Evolutionary conservation across 2,329 filamentous ascomycete species (phyloP), one percentile per base, ranked within the genome.

Genomic region (Tolypocladium guangdongense): DNA sequence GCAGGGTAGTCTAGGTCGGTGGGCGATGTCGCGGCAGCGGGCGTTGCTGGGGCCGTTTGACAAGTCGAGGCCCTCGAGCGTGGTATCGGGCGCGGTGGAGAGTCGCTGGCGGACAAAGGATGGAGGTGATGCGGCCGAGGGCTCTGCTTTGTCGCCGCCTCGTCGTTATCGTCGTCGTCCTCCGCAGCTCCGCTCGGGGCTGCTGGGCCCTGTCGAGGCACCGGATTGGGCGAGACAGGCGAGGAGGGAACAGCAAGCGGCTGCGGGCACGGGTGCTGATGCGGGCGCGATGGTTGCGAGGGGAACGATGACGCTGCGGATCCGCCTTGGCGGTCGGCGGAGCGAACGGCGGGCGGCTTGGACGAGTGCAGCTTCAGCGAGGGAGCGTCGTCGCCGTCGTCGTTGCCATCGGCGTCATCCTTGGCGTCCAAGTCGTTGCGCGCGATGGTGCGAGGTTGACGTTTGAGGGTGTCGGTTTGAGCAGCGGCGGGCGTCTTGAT

Each of bases 301-400:
- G 57, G 53, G 54, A 48, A 50, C 52, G 59, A 57, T 56, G 58
- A 60, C 57, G 55, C 54, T 57, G 62, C 53, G 54, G 59, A 56
- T 48, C 50, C 60, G 56, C 54, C 70, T 53, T 67, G 68, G 52
- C 75, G 67, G 66, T 80, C 77, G 58, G 71, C 74, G 62, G 78
- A 78, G 55, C 78, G 78, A 64, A 76, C 79, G 24, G 77, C 72
- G 32, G 78, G 41, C 16, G n/a, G 24, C 41, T 30, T 47, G 10
- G 43, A 20, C 27, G 11, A 32, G 27, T n/a, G 27, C 27, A 20
- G 27, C 27, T 32, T 47, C 43, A 47, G 43, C 18, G 43, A 47
- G 43, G 18, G 27, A 3, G 7, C 27, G 43, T 32, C 24, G 24
- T 32, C 39, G 41, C 10, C 41, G 41, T 18, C 43, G 43, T 32